These are phyloP conservation scores for Volvox africanus DNA, from an alignment of 139 green algal species.

Conservation along the genomic window DNA sequence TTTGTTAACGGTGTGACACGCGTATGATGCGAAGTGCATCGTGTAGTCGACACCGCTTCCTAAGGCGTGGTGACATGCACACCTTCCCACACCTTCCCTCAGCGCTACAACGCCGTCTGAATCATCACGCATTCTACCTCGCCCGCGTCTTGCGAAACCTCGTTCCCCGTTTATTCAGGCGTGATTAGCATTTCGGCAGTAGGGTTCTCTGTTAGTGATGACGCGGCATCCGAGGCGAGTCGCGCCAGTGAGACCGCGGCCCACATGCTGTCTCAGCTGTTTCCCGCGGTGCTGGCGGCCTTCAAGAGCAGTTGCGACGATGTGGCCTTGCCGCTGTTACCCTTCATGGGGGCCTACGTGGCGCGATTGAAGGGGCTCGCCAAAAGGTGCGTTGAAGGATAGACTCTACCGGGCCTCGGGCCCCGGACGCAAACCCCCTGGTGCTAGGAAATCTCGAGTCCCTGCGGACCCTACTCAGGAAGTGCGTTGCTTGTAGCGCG, in stretches of 20 bases:
- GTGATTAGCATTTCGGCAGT: slow-evolving; percentile 80
- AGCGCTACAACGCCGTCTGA: too few species aligned
- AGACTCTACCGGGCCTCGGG: too few species aligned
- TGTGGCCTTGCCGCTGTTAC: slow-evolving; percentile 75
- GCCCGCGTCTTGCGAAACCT: too few species aligned
- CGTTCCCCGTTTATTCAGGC: slow-evolving; percentile 34
- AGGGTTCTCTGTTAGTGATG: slow-evolving; percentile 77
- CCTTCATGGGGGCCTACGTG: slow-evolving; percentile 85
- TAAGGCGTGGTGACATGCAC: too few species aligned
- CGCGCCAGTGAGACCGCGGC: slow-evolving; percentile 55
- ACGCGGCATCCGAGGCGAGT: slow-evolving; percentile 69
- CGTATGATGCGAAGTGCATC: too few species aligned
- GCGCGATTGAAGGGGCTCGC: slow-evolving; percentile 70
- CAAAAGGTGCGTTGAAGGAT: slow-evolving; percentile 67
- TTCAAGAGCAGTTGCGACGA: slow-evolving; percentile 71
- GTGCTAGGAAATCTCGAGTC: too few species aligned
- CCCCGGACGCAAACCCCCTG: too few species aligned
- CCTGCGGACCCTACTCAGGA: too few species aligned
- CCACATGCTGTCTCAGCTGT: slow-evolving; percentile 67
- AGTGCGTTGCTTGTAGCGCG: too few species aligned
- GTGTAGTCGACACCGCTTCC: too few species aligned
- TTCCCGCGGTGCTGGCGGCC: slow-evolving; percentile 67
- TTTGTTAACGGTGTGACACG: too few species aligned
- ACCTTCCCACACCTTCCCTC: not conserved
- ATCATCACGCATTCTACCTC: too few species aligned